Base-by-base conservation (phyloP, 2,329 filamentous ascomycete species). In the Beauveria caledonica region DNA sequence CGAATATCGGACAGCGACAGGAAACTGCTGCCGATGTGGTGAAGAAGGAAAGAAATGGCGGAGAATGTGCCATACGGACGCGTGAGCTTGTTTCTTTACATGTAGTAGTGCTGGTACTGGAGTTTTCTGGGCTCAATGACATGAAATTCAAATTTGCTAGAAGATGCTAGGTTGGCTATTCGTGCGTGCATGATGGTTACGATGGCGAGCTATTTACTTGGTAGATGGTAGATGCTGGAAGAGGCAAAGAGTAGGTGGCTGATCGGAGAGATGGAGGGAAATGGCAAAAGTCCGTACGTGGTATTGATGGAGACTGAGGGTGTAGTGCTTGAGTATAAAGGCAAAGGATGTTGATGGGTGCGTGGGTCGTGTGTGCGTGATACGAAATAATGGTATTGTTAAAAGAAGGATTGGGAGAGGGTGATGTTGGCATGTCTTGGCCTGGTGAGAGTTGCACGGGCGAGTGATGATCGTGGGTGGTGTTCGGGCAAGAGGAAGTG, bases 61-160 rank as follows among this genome's bases (percentile, higher is more conserved):
- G 19, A 49, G 33, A 49, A 19, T 33, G 17, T 33, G 56, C 46
- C 36, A 51, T 42, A n/a, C 29, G 9, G 36, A 17, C 19, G 45
- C 33, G 29, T 6, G 5, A 17, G 56, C 56, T 56, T 61, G 45
- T 61, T 57, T 61, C 57, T 60, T 52, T 58, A 52, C 46, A 23
- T 61, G 60, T 61, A 61, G 59, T 61, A 33, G 52, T 57, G 58
- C 53, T 46, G 60, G 39, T 40, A 58, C 23, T 57, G 60, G 60
- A 61, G 60, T 61, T 61, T 57, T 61, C 48, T 61, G 60, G 60
- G 60, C 46, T 61, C 53, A 54, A 60, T 54, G 58, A 60, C 17
- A 54, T 54, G 58, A 54, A 49, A 33, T 60, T 59, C 36, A 27
- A 33, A 21, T 54, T 49, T 49, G 44, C 40, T 54, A 40, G 27